These are phyloP conservation scores for Calonectria multiphialidica DNA, from an alignment of 2,329 filamentous ascomycete genomes.

Conservation along the genomic window DNA sequence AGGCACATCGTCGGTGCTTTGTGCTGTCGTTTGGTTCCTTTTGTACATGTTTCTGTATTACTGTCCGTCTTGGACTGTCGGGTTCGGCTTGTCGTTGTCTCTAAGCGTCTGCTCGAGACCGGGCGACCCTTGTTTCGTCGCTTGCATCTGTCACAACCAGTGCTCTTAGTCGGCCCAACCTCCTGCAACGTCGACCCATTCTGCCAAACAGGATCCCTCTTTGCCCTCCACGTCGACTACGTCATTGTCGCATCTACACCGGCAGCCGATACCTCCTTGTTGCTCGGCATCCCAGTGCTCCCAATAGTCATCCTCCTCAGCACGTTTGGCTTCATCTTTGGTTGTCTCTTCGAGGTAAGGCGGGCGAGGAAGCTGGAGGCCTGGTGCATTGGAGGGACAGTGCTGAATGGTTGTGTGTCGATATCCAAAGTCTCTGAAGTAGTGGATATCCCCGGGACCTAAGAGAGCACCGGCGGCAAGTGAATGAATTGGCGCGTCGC, in stretches of 20 bases:
- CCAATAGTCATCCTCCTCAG: conserved; percentile 97
- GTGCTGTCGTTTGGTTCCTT: conserved; percentile 4
- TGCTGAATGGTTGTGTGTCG: conserved; percentile 99
- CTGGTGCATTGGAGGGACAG: conserved; percentile 94
- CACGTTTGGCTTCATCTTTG: conserved; percentile 82
- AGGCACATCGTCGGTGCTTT: conserved; percentile 5
- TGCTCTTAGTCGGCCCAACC: conserved; percentile 77
- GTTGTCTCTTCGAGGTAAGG: conserved; percentile 89
- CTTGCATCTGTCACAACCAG: neutral
- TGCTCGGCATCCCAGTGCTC: conserved; percentile 86
- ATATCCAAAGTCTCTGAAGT: conserved; percentile 99
- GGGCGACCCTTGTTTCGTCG: conserved; percentile 2
- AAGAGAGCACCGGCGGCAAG: conserved; percentile 93
- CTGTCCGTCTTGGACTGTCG: conserved; percentile 12
- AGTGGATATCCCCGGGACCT: conserved; percentile 87
- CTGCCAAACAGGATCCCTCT: conserved; percentile 91
- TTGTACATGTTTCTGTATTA: conserved; percentile 28
- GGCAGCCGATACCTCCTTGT: conserved; percentile 96
- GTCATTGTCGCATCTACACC: conserved; percentile 96
- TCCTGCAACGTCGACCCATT: conserved; percentile 98
- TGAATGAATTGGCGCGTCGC: conserved; percentile 97
- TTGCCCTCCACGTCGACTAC: conserved; percentile 98
- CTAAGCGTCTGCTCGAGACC: conserved; percentile 17
- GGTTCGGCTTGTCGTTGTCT: conserved; percentile 2
- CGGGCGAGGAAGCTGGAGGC: conserved; percentile 82